phyloP scores from a whole-genome alignment of 345 rosid genomes.

The Eucalyptus caleyi region DNA sequence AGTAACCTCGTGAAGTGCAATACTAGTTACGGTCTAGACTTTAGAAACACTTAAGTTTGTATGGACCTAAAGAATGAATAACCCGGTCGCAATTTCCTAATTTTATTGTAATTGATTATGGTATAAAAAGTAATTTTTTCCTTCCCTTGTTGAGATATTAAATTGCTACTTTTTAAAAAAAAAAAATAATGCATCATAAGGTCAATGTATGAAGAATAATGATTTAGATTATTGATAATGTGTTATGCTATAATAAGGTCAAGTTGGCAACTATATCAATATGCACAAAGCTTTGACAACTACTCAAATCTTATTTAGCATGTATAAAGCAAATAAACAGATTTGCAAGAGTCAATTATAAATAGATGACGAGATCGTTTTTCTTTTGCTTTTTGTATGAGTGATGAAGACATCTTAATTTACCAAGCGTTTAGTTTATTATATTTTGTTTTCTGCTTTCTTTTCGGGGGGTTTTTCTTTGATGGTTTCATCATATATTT shows the following conservation, averaged over 20 bases:
- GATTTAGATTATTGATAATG: not conserved
- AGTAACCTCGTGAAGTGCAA: not conserved
- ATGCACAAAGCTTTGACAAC: not conserved
- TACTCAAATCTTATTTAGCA: not conserved
- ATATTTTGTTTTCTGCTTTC: not conserved
- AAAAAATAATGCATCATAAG: not conserved
- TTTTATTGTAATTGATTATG: not conserved
- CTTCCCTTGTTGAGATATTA: not conserved
- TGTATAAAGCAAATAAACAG: not conserved
- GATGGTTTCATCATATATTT: not conserved
- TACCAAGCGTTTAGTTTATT: not conserved
- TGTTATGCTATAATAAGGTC: not conserved
- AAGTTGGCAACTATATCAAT: not conserved
- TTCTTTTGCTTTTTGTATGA: not conserved
- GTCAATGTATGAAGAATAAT: not conserved
- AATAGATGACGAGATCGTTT: not conserved
- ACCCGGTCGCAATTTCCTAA: rapidly evolving
- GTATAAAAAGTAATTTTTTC: not conserved
- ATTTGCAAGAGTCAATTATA: not conserved
- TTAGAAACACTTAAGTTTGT: not conserved
- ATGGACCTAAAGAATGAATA: not conserved
- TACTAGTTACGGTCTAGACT: not conserved
- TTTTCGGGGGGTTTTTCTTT: not conserved
- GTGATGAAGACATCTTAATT: not conserved
- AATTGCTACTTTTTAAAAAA: not conserved